Evolutionary conservation across 495 filamentous ascomycete species (phyloP), one percentile per base, ranked within the genome.

Genomic region (Penicillium parvum): DNA sequence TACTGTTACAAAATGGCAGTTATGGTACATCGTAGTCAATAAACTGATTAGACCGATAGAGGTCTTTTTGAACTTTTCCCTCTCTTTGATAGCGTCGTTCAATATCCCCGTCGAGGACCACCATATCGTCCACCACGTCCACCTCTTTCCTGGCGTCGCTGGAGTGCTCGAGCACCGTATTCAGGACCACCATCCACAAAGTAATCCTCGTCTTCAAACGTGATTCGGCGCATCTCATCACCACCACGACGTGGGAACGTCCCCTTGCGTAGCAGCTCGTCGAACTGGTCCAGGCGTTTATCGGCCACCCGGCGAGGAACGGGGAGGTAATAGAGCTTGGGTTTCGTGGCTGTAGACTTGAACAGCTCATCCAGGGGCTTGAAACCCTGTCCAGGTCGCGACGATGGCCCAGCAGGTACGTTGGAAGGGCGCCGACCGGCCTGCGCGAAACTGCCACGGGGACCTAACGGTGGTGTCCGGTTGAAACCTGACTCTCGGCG

Each of bases 161-260:
- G 20, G 37, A 66, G 58, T 33, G 58, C 48, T 5, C 63, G 47
- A 3, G 50, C 50, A 11, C 68, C 72, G 50, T 80, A 79, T 58
- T 95, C 88, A 4, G 76, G 75, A 3, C 88, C 90, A 45, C 77
- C 67, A 62, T 95, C 87, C 33, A 94, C 84, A 32, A 95, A 74
- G 0, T 60, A 32, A 45, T 83, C 78, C 1, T 72, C 76, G 41
- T 85, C 72, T 65, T 94, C 86, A 54, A 95, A 96, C 0, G 81
- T 84, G 59, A 85, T 91, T 21, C 86, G 73, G 36, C 84, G 77
- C 60, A 81, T 81, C 17, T 87, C 79, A 29, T 79, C 79, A 26
- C 79, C 79, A 19, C 78, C 66, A 60, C 71, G 51, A 30, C 66
- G 58, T 46, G 58, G 46, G 48, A 63, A 58, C 55, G 68, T 30